These are phyloP conservation scores for Syzygium grande DNA, from an alignment of 345 rosid species.

Conservation along the genomic window DNA sequence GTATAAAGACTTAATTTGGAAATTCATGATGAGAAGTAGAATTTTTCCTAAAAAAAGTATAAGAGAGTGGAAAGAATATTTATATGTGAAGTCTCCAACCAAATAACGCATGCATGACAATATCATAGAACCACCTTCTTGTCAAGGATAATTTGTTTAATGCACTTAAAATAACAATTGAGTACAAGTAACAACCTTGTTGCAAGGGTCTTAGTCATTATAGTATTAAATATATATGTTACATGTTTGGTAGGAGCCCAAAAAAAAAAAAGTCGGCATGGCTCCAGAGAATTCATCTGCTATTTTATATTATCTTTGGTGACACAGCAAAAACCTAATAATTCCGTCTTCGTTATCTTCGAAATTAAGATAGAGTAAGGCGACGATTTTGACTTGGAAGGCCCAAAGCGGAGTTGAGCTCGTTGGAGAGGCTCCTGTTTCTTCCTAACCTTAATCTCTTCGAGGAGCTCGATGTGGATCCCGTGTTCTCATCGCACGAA, in stretches of 20 bases:
- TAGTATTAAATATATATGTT: neutral
- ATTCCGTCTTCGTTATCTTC: neutral
- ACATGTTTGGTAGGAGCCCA: neutral
- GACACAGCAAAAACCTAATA: no score
- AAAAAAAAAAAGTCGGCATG: neutral
- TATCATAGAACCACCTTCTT: neutral
- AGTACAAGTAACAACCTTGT: neutral
- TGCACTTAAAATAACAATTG: neutral
- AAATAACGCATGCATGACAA: neutral
- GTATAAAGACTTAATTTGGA: neutral
- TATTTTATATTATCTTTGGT: no score
- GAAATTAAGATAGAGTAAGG: neutral
- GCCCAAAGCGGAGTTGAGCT: neutral
- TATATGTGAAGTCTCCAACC: neutral
- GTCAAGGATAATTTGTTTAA: neutral
- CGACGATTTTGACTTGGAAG: neutral
- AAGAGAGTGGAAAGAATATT: neutral
- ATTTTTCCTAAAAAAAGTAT: neutral
- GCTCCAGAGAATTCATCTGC: neutral
- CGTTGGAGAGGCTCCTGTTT: neutral
- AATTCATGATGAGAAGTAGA: neutral
- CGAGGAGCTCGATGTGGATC: neutral
- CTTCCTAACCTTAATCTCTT: neutral
- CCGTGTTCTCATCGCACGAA: neutral
- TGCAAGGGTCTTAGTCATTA: neutral